phyloP scores from a whole-genome alignment of 331 rosid species.

The Erythrophleum ivorense region DNA sequence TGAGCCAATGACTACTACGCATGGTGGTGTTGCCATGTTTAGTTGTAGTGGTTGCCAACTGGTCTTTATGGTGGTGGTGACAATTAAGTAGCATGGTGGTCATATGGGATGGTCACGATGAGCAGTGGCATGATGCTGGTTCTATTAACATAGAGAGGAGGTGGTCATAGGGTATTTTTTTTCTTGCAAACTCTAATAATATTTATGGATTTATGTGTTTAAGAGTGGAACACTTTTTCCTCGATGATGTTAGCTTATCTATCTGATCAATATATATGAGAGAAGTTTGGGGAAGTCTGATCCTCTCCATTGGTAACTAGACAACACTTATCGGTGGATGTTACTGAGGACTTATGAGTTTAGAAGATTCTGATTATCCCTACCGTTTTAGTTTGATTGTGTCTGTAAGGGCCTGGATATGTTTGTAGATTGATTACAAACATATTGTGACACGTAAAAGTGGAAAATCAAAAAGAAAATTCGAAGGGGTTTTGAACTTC shows the following conservation, averaged over 20 bases:
- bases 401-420: background rate
- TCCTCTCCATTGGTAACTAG: background rate
- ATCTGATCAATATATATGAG: background rate
- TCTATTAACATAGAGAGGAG: background rate
- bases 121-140: background rate
- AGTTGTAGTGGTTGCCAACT: background rate
- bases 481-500: no score
- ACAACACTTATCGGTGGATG: background rate
- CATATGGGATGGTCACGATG: background rate
- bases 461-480: background rate
- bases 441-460: background rate
- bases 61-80: background rate
- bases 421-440: slow-evolving; percentile 24
- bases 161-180: background rate
- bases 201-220: background rate
- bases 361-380: background rate
- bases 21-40: background rate
- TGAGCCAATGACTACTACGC: no score
- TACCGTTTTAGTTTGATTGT: background rate
- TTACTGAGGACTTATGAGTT: background rate
- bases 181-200: background rate
- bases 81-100: background rate
- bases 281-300: background rate
- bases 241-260: background rate
- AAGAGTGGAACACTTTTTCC: background rate